Evolutionary conservation across 345 rosid genomes (phyloP).

Genomic region (Cardamine occulta): DNA sequence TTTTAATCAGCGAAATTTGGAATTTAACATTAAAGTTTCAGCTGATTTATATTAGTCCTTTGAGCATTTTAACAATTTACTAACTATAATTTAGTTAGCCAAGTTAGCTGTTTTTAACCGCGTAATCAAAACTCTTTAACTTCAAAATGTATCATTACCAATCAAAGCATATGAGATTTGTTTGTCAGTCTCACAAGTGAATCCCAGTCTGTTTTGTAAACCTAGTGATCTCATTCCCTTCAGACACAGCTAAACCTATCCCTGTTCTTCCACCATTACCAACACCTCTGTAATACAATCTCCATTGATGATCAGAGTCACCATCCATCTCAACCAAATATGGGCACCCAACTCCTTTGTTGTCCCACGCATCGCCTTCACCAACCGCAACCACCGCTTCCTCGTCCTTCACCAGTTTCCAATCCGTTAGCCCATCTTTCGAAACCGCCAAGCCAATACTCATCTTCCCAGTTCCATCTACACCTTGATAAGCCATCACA

Average conservation of each 20-base stretch:
- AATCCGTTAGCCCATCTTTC: conserved; percentile 60
- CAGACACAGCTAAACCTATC: conserved; percentile 70
- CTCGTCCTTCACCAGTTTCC: conserved; percentile 56
- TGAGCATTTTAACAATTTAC: neutral
- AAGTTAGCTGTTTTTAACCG: neutral
- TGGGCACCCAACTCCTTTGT: conserved; percentile 67
- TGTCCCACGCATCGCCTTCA: conserved; percentile 64
- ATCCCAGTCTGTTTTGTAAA: conserved; percentile 66
- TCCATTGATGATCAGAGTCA: conserved; percentile 60
- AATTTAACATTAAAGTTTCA: neutral
- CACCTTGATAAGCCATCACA: conserved; percentile 77
- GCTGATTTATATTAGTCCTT: neutral
- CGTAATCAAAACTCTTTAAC: neutral
- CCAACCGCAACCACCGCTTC: conserved; percentile 51
- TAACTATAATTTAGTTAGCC: neutral
- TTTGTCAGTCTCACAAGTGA: conserved; percentile 45
- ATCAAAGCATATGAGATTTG: conserved; percentile 5
- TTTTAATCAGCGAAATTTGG: neutral
- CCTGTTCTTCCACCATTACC: conserved; percentile 66
- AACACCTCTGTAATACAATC: conserved; percentile 70
- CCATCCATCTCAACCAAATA: conserved; percentile 71
- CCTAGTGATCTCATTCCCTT: conserved; percentile 51
- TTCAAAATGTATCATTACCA: conserved; percentile 4
- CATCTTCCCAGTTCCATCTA: conserved; percentile 49
- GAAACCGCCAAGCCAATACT: conserved; percentile 73